Evolutionary conservation across 164 flowering plant genomes (phyloP), one percentile per base, ranked within the genome.

Genomic region (Hamamelis virginiana): DNA sequence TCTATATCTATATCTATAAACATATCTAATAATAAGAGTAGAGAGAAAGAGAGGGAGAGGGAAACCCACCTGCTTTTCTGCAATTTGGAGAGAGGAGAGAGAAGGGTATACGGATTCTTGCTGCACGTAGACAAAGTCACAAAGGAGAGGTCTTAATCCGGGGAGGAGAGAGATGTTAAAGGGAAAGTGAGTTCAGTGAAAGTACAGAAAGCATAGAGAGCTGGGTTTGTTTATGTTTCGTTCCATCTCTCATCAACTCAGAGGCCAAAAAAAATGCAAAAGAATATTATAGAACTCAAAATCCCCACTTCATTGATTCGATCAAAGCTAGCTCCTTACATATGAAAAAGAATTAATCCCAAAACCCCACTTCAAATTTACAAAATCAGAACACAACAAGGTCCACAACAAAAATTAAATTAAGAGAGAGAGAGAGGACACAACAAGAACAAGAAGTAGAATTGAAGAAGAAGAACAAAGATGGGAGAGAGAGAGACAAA

Each of bases 81-180:
- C 52, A 64, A 64, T n/a, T 16, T 15, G 13, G 33, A 26, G 43
- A 8, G n/a, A n/a, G n/a, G n/a, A n/a, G n/a, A n/a, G n/a, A n/a
- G n/a, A n/a, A n/a, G 38, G 44, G 15, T 60, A 51, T 76, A 53
- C 71, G 71, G 53, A 62, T 59, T 64, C 41, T 45, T 59, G 67
- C 41, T 45, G 70, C 26, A 22, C 27, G 22, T 25, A 19, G 50
- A 43, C 61, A 48, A 33, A 58, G 33, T 55, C 59, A 0, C 25
- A 1, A 55, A 56, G 58, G 66, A 70, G 45, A 64, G 27, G 72
- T 63, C 69, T 52, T 45, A 59, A 59, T 63, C 66, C 15, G 58
- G 50, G 63, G 58, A 53, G 38, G 41, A 26, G 23, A 57, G 63
- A 44, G 33, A n/a, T 23, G 38, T 28, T 60, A 27, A 57, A 47